These are phyloP conservation scores for Mycena rosella DNA, from an alignment of 768 basidiomycete species.

Conservation along the genomic window DNA sequence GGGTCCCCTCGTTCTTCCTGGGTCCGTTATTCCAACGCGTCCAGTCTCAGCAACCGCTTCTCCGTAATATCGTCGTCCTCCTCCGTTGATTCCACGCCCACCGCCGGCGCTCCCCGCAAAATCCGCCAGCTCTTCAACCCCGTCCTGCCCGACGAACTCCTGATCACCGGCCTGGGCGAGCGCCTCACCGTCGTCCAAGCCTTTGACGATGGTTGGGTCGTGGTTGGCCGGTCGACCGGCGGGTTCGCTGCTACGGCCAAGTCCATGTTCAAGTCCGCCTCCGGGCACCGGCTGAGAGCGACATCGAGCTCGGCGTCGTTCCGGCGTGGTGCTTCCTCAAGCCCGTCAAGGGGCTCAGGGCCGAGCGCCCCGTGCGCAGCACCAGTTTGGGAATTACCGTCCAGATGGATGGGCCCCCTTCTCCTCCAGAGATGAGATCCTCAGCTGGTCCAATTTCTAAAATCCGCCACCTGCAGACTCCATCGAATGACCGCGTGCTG, in stretches of 20 bases:
- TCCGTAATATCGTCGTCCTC: constrained; percentile 55
- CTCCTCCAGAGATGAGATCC: constrained; percentile 61
- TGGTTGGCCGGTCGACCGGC: constrained; percentile 68
- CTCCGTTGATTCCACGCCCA: constrained; percentile 49
- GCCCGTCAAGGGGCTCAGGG: constrained; percentile 68
- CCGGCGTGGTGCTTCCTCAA: constrained; percentile 85
- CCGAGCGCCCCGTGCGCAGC: constrained; percentile 74
- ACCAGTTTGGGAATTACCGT: constrained; percentile 75
- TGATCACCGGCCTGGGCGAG: constrained; percentile 67
- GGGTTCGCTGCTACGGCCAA: constrained; percentile 48
- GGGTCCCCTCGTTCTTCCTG: constrained; percentile 42
- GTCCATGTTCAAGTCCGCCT: constrained; percentile 55
- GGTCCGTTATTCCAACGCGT: constrained; percentile 49
- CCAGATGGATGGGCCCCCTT: constrained; percentile 56
- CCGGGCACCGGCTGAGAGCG: constrained; percentile 42
- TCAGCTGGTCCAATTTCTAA: constrained; percentile 83
- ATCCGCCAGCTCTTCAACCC: constrained; percentile 77
- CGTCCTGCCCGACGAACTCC: constrained; percentile 80
- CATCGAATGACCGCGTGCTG: background rate
- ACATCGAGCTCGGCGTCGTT: constrained; percentile 77
- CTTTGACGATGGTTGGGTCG: constrained; percentile 87
- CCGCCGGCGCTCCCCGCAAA: constrained; percentile 58
- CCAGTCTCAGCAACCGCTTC: constrained; percentile 50
- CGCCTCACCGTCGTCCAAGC: constrained; percentile 71
- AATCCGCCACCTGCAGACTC: background rate